Percentiles rank a stretch among this genome's conserved stretches.
Evolutionary conservation across 768 basidiomycete species (phyloP).

Genomic region (Tricholoma sp.): DNA sequence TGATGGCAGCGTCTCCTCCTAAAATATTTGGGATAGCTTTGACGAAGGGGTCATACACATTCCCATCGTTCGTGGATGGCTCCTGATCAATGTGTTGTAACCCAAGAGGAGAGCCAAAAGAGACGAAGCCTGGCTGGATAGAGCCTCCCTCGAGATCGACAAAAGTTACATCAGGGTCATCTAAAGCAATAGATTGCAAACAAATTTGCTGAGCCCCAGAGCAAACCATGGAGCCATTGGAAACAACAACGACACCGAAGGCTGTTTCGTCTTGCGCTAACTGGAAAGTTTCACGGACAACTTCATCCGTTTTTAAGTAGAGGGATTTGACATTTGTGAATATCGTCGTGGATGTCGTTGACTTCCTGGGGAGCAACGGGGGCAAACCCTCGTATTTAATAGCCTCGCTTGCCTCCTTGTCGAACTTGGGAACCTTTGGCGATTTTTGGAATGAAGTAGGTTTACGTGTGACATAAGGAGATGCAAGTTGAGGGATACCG

Average conservation of each 20-base stretch:
- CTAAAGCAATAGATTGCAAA: conserved; percentile 5
- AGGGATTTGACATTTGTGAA: conserved; percentile 63
- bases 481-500: conserved; percentile 69
- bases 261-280: conserved; percentile 13
- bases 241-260: conserved; percentile 33
- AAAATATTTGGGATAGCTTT: conserved; percentile 42
- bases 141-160: conserved; percentile 72
- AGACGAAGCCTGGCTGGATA: conserved; percentile 59
- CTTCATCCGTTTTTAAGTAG: conserved; percentile 24
- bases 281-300: conserved; percentile 23
- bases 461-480: conserved; percentile 47
- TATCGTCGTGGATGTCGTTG: conserved; percentile 30
- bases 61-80: conserved; percentile 66
- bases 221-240: conserved; percentile 49
- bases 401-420: conserved; percentile 58
- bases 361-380: conserved; percentile 48
- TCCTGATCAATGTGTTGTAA: conserved; percentile 66
- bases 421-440: conserved; percentile 67
- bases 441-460: conserved; percentile 35
- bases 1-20: conserved; percentile 46
- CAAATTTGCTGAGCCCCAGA: conserved; percentile 28
- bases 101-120: conserved; percentile 70
- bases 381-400: conserved; percentile 71
- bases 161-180: conserved; percentile 21
- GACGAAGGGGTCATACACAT: conserved; percentile 49